phyloP scores from a whole-genome alignment of 352 stramenopile species.

The Hyaloperonospora brassicae region DNA sequence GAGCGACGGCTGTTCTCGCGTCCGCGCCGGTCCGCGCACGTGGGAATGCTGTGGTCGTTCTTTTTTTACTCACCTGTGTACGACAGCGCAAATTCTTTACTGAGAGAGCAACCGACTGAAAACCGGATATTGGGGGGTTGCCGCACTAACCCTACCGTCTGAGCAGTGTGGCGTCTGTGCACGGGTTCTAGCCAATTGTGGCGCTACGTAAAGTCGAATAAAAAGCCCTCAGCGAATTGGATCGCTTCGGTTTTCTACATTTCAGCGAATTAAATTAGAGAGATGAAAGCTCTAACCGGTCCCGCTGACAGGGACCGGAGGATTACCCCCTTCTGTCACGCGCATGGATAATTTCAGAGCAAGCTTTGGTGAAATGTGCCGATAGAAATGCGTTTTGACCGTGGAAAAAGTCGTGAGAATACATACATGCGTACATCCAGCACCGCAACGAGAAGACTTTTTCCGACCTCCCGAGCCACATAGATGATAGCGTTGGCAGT shows the following conservation, averaged over 20 bases:
- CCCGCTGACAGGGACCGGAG: background rate
- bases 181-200: slow-evolving; percentile 10
- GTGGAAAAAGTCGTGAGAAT: too few relatives aligned
- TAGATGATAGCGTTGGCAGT: too few relatives aligned
- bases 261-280: background rate
- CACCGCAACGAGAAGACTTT: too few relatives aligned
- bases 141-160: slow-evolving; percentile 15
- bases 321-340: too few relatives aligned
- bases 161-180: slow-evolving; percentile 4
- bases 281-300: slow-evolving; percentile 17
- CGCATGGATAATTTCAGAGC: too few relatives aligned
- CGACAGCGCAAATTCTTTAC: slow-evolving; percentile 34
- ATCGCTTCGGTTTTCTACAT: background rate
- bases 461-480: too few relatives aligned
- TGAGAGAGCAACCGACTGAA: slow-evolving; percentile 18
- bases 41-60: slow-evolving; percentile 13
- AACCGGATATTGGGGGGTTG: slow-evolving; percentile 6
- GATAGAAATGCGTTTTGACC: too few relatives aligned
- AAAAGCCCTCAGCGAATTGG: too few relatives aligned
- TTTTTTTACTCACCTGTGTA: slow-evolving; percentile 6
- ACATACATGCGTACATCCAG: too few relatives aligned
- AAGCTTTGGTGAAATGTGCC: too few relatives aligned
- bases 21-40: background rate
- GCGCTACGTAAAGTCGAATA: too few relatives aligned
- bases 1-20: background rate